Percentiles rank a stretch among this genome's conserved stretches.
phyloP scores from a whole-genome alignment of 139 green algal species.

The Astrephomene gubernaculifera region DNA sequence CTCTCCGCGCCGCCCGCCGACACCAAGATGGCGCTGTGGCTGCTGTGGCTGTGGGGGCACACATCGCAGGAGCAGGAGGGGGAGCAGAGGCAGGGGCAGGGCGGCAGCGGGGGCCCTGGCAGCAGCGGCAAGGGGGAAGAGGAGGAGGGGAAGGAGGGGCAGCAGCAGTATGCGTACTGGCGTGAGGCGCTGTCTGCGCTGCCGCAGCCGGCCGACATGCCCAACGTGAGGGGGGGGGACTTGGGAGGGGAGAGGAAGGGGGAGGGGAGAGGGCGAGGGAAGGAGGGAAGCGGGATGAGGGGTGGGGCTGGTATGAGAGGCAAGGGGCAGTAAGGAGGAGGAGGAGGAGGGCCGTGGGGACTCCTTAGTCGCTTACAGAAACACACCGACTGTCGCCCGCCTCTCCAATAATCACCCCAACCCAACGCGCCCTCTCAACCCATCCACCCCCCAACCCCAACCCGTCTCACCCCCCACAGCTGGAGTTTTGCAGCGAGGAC shows the following conservation, averaged over 20 bases:
- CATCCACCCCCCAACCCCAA: too few relatives aligned
- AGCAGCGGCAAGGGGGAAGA: too few relatives aligned
- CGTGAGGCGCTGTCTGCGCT: background rate
- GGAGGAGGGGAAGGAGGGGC: too few relatives aligned
- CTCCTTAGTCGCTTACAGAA: background rate
- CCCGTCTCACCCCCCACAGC: background rate
- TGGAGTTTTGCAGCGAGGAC: constrained; percentile 11
- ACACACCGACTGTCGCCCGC: background rate
- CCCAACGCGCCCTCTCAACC: too few relatives aligned
- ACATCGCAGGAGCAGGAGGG: too few relatives aligned
- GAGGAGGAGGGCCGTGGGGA: background rate
- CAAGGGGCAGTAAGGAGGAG: too few relatives aligned
- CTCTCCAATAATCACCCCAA: too few relatives aligned
- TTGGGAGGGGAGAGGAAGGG: background rate
- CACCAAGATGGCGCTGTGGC: constrained; percentile 38
- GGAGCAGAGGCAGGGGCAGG: too few relatives aligned
- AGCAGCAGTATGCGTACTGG: constrained; percentile 13
- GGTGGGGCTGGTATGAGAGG: background rate
- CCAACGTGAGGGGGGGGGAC: background rate
- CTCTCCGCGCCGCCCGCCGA: background rate
- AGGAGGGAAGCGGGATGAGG: background rate
- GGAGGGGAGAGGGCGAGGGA: background rate
- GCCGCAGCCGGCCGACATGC: constrained; percentile 12
- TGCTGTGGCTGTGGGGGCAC: constrained; percentile 33
- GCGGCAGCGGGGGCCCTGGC: too few relatives aligned